Base-by-base conservation (phyloP, 108 stramenopile species). In the Cylindrotheca closterium region DNA sequence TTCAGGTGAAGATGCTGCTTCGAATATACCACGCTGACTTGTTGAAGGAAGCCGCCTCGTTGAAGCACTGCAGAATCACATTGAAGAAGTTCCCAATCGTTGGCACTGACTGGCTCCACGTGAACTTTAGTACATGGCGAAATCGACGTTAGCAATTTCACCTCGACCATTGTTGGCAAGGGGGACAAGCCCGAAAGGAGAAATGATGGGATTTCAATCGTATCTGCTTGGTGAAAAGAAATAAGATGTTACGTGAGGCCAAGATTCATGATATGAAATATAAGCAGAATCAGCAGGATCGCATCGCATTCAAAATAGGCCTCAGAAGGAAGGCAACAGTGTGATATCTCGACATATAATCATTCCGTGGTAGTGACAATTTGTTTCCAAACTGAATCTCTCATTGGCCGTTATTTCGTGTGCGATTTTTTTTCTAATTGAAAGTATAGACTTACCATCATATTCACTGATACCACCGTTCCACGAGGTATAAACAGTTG, bases 61-160 rank as follows among this genome's bases (percentile, higher is more conserved):
- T 90, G 87, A 47, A 90, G 72, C 17, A 62, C 49, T 17, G 65
- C 70, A 17, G 88, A 74, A 60, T 85, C 66, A 70, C 77, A 78
- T 63, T 94, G 82, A 22, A 89, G 67, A 55, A 89, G 72, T 65
- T 91, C 86, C 88, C 87, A 89, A 69, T 91, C 93, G 22, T 78
- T 62, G 12, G 75, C 66, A 3, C 77, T 59, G 15, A 81, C n/a
- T 21, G 89, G 93, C 67, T 91, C 82, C 49, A 89, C 71, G 1
- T 63, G 64, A 2, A 90, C 75, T 25, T 62, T 47, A 25, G 57
- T 51, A 1, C 78, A 85, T 2, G 78, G 25, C 0, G 63, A 57
- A 17, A 87, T 65, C 25, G 33, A 2, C 29, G 75, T 30, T 12
- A 92, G 63, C n/a, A 73, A 58, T 27, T 69, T 60, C 1, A 92